Conservation (phyloP, 768 basidiomycete genomes). For the Amanita molliuscula region DNA sequence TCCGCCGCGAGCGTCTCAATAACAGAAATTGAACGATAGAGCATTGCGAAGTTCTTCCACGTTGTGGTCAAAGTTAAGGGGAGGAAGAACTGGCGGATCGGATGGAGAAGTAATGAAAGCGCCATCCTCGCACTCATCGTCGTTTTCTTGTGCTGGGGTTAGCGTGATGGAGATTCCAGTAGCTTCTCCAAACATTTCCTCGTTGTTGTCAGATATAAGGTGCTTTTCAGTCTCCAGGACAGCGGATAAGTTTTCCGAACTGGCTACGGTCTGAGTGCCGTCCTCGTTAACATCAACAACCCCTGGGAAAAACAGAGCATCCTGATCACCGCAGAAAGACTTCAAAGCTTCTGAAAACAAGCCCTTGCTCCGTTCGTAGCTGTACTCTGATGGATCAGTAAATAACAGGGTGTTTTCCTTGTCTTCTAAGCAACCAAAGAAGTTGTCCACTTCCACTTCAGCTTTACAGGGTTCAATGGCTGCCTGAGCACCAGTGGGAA, state of each 20-base stretch:
- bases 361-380: slow-evolving; percentile 47
- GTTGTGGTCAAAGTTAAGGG: slow-evolving; percentile 22
- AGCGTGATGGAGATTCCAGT: slow-evolving; percentile 72
- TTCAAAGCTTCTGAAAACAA: slow-evolving; percentile 48
- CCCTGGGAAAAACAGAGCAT: slow-evolving; percentile 33
- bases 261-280: slow-evolving; percentile 25
- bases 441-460: slow-evolving; percentile 53
- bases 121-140: slow-evolving; percentile 8
- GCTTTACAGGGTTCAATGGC: slow-evolving; percentile 15
- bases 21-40: slow-evolving; percentile 27
- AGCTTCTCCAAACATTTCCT: slow-evolving; percentile 49
- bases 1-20: neutral
- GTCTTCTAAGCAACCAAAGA: slow-evolving; percentile 64
- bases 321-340: slow-evolving; percentile 38
- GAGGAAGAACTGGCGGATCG: slow-evolving; percentile 23
- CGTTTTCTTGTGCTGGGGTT: slow-evolving; percentile 42
- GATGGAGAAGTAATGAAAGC: slow-evolving; percentile 19
- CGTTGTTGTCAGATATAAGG: slow-evolving; percentile 27
- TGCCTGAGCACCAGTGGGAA: slow-evolving; percentile 34
- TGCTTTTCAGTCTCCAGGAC: slow-evolving; percentile 23
- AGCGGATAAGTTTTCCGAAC: neutral
- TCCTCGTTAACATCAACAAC: slow-evolving; percentile 32
- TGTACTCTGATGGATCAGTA: slow-evolving; percentile 28
- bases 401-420: slow-evolving; percentile 26
- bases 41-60: slow-evolving; percentile 18